Percentiles rank a stretch among this genome's conserved stretches.
These are phyloP conservation scores for Penicillium sp. DNA, from an alignment of 2,329 filamentous ascomycete genomes.

Conservation along the genomic window DNA sequence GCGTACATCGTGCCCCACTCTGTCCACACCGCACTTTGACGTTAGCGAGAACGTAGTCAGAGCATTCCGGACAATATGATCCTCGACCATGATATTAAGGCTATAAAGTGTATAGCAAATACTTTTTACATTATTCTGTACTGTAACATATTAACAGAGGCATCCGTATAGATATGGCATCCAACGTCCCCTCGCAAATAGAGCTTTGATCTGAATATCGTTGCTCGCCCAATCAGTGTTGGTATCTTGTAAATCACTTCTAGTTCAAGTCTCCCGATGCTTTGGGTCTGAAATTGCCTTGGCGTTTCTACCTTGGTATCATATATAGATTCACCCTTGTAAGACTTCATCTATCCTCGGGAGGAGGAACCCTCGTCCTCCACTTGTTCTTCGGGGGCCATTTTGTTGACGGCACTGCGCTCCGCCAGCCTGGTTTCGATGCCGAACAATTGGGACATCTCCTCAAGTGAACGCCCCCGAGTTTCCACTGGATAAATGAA, in stretches of 20 bases:
- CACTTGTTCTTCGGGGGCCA: conserved; percentile 1
- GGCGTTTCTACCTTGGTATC: too few relatives aligned
- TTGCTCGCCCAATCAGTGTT: too few relatives aligned
- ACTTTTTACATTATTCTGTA: too few relatives aligned
- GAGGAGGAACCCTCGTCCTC: neutral
- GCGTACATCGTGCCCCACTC: neutral
- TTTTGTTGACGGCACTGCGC: conserved; percentile 4
- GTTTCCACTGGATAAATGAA: conserved; percentile 14
- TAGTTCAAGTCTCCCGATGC: neutral
- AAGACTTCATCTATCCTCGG: neutral
- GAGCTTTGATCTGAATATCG: too few relatives aligned
- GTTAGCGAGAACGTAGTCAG: neutral
- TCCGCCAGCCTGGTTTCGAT: conserved; percentile 16
- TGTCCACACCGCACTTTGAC: neutral
- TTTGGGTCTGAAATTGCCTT: neutral
- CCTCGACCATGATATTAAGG: too few relatives aligned
- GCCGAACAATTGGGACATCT: conserved; percentile 19
- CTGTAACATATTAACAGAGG: neutral
- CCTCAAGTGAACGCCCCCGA: conserved; percentile 14
- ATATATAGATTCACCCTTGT: too few relatives aligned
- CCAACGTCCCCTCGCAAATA: too few relatives aligned
- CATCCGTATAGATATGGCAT: too few relatives aligned
- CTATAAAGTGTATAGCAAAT: too few relatives aligned
- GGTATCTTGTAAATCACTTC: too few relatives aligned
- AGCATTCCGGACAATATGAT: neutral